These are phyloP conservation scores for Aspergillus viridinutans DNA, from an alignment of 2,329 filamentous ascomycete genomes.

Conservation along the genomic window DNA sequence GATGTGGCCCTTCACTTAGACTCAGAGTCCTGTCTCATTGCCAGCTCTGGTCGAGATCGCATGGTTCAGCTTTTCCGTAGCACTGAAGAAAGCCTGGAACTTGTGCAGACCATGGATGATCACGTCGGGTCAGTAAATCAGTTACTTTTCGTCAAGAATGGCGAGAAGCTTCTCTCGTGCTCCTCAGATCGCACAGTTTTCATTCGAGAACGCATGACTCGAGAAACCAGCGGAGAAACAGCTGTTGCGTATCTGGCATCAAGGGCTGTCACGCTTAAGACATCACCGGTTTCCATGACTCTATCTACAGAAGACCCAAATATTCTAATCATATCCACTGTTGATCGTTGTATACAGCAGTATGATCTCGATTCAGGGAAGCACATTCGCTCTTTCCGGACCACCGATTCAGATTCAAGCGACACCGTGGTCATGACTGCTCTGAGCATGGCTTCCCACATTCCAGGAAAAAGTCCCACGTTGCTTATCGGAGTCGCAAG, in stretches of 20 bases:
- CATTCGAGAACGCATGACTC: conserved; percentile 70
- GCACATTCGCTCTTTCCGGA: conserved; percentile 70
- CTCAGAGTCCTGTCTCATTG: conserved; percentile 62
- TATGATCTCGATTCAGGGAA: conserved; percentile 65
- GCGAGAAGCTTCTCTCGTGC: conserved; percentile 71
- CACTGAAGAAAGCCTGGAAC: conserved; percentile 57
- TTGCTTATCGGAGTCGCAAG: conserved; percentile 85
- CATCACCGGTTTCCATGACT: conserved; percentile 80
- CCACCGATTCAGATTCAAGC: conserved; percentile 70
- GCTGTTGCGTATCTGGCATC: conserved; percentile 72
- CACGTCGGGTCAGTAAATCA: conserved; percentile 82
- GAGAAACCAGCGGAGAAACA: conserved; percentile 52
- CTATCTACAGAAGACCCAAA: conserved; percentile 60
- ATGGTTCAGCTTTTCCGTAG: conserved; percentile 85
- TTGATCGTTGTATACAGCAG: conserved; percentile 58
- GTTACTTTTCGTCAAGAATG: conserved; percentile 69
- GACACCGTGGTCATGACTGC: conserved; percentile 83
- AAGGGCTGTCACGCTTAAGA: conserved; percentile 75
- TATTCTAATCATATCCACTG: conserved; percentile 55
- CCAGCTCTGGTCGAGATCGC: conserved; percentile 80
- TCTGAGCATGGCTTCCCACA: conserved; percentile 56
- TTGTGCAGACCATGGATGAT: conserved; percentile 88
- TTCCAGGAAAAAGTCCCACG: conserved; percentile 54
- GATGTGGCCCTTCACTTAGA: conserved; percentile 70
- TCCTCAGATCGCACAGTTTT: conserved; percentile 86